These are phyloP conservation scores for Psilocybe cyanescens DNA, from an alignment of 768 basidiomycete species.

Conservation along the genomic window DNA sequence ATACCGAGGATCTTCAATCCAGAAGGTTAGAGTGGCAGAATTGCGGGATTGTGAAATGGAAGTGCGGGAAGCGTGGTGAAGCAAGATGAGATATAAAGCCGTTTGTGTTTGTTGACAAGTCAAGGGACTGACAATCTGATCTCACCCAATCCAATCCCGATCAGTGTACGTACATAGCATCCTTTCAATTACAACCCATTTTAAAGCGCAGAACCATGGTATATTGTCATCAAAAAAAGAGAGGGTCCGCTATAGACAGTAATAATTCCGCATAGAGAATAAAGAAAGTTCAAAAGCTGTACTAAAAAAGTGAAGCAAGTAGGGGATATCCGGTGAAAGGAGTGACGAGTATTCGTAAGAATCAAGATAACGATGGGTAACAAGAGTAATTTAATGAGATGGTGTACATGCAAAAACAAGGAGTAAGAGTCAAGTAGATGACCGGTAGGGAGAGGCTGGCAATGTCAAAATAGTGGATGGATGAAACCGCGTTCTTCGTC, in stretches of 20 bases:
- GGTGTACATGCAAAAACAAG: conserved; percentile 41
- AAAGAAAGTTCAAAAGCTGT: conserved; percentile 44
- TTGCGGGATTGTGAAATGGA: conserved; percentile 5
- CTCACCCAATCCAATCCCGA: conserved; percentile 3
- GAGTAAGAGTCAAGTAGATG: conserved; percentile 25
- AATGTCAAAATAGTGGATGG: conserved; percentile 29
- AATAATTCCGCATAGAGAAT: conserved; percentile 48
- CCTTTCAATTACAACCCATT: not conserved
- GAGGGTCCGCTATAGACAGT: conserved; percentile 34
- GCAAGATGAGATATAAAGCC: conserved; percentile 16
- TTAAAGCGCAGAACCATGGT: conserved; percentile 38
- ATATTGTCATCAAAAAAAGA: conserved; percentile 45
- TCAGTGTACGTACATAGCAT: not conserved
- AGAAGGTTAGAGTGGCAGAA: not conserved
- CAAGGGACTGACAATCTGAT: conserved; percentile 13
- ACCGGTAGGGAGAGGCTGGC: conserved; percentile 19
- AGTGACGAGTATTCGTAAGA: conserved; percentile 60
- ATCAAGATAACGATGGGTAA: conserved; percentile 50
- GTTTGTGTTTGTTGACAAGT: conserved; percentile 43
- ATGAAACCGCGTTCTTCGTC: conserved; percentile 28
- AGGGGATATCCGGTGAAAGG: conserved; percentile 62
- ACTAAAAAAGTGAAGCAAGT: conserved; percentile 52
- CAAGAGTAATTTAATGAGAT: conserved; percentile 39
- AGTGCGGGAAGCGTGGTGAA: conserved; percentile 15
- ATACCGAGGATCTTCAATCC: conserved; percentile 40